Evolutionary conservation across 1,284 basidiomycete species (phyloP), one percentile per base, ranked within the genome.

Genomic region (Grifola frondosa): DNA sequence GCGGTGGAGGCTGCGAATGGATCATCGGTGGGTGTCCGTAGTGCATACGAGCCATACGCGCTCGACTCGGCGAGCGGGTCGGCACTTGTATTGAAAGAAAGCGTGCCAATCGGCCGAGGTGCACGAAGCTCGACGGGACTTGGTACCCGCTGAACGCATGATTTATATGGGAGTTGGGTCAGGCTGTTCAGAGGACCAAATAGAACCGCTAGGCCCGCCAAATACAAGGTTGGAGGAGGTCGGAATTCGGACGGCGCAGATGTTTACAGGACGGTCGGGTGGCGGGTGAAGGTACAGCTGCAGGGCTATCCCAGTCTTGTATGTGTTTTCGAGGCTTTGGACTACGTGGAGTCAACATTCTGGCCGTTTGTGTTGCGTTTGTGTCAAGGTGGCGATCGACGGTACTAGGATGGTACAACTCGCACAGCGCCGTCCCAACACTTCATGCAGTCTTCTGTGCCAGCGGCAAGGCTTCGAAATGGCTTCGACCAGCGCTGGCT

Each of bases 1-100:
- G 65, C n/a, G n/a, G n/a, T n/a, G 22, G 66, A 54, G 33, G 57
- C 48, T 40, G 49, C 46, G 54, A 67, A 64, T n/a, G 60, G 48
- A 43, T 58, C 47, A 43, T 42, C 38, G 40, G 58, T 30, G 15
- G 47, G 42, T 20, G 53, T 40, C 20, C 56, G 44, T 11, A 51
- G 40, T 3, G 35, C 44, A 34, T 54, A 54, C n/a, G 54, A 39
- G n/a, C 49, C 50, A 30, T 56, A 54, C 7, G 52, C 44, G 33
- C 48, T 32, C 22, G 54, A 32, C 22, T 30, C 47, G 16, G 50
- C 43, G 26, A 49, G 43, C 12, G 48, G 50, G 41, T 49, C n/a
- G n/a, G n/a, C n/a, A n/a, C n/a, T n/a, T n/a, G n/a, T n/a, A n/a
- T 48, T 3, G 46, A 40, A 11, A 52, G 26, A 34, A 46, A 37